Conservation (phyloP, 139 green algal species). For the Penium margaritaceum region DNA sequence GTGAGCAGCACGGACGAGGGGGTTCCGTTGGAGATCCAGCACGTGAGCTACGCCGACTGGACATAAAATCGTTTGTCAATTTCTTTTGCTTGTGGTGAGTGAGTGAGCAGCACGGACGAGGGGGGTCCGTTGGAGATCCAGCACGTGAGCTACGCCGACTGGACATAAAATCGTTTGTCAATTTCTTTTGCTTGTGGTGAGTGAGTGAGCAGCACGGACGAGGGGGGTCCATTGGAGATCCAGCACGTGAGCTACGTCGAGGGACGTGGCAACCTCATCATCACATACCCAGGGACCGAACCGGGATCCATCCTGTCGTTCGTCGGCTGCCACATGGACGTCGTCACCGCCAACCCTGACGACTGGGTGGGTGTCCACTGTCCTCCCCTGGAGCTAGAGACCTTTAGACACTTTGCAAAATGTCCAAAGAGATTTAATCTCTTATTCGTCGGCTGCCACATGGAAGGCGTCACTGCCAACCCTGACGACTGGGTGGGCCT, state of each 20-base stretch:
- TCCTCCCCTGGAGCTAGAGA: no score
- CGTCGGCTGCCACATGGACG: slow-evolving; percentile 67
- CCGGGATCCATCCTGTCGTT: slow-evolving; percentile 54
- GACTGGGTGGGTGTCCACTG: slow-evolving; percentile 56
- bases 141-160: slow-evolving; percentile 61
- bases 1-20: no score
- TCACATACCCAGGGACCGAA: slow-evolving; percentile 57
- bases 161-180: no score
- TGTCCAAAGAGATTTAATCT: no score
- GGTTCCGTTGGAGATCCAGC: no score
- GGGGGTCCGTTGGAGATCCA: slow-evolving; percentile 57
- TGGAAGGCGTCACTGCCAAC: slow-evolving; percentile 71
- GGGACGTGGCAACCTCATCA: slow-evolving; percentile 64
- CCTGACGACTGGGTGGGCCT: slow-evolving; percentile 60
- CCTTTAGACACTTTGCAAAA: no score
- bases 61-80: no score
- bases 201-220: no score
- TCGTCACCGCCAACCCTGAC: slow-evolving; percentile 69
- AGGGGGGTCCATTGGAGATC: slow-evolving; percentile 58
- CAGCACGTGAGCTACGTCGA: slow-evolving; percentile 61
- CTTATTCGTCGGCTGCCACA: slow-evolving; percentile 61
- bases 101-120: no score
- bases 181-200: no score
- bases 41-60: no score
- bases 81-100: no score